Base-by-base conservation (phyloP, 2,329 filamentous ascomycete genomes). In the Nigrospora sphaerica region DNA sequence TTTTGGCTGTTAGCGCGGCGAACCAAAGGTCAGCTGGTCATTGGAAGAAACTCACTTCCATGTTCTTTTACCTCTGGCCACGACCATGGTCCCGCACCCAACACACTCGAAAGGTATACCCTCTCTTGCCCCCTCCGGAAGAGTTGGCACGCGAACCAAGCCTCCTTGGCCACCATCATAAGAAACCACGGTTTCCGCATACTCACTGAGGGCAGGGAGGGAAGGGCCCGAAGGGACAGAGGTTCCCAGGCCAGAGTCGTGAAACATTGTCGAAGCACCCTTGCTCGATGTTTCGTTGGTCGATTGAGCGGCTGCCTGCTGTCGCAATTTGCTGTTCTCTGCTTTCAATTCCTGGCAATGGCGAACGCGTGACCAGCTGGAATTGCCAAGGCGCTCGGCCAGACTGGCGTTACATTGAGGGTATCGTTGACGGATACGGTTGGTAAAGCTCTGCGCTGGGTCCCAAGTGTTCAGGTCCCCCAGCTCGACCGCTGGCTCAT, bases 121-220 rank as follows among this genome's bases (percentile, higher is more conserved):
- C 35, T 41, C 13, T 13, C 41, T 35, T 19, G 50, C 50, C 31
- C 41, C 50, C 12, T 44, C 40, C 23, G 50, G 43, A 14, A 52
- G 43, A 17, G 45, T n/a, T 2, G 50, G 50, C 32, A 50, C 39
- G 2, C 50, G 39, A 23, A 50, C 28, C n/a, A 45, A 44, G 31
- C 41, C 47, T 9, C 45, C 50, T 19, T 40, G 42, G 14, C 45
- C 42, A 17, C 47, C 47, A 17, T 37, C 31, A 18, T 52, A 52
- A 9, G 50, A 52, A 2, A 52, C 42, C 16, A 47, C 23, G 6
- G 50, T 52, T 33, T 50, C 50, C 9, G 48, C 45, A 39, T 50
- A 52, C 11, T 40, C 19, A 19, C 3, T 16, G 10, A 12, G 36
- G 12, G 14, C 6, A 18, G 35, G 2, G 3, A 7, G 9, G 2